Conservation (phyloP, 169 alveolate species). For the Cryptosporidium parvum region DNA sequence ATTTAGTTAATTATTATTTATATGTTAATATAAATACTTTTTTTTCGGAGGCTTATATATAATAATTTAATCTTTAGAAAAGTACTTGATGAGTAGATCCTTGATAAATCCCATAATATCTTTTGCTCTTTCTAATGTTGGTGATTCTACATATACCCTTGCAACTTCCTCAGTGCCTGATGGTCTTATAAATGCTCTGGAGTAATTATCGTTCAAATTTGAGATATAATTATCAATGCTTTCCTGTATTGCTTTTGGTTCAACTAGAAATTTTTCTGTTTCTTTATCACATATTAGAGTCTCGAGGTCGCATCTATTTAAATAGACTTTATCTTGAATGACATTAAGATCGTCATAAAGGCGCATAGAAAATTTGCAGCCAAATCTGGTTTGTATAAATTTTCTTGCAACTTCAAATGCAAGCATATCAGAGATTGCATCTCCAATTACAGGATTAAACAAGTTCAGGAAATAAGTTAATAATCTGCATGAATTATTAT, state of each 20-base stretch:
- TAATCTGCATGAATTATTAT: not conserved
- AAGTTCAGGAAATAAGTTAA: constrained; percentile 60
- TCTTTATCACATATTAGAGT: constrained; percentile 66
- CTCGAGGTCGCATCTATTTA: constrained; percentile 35
- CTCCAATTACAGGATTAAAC: constrained; percentile 88
- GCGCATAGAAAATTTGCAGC: constrained; percentile 79
- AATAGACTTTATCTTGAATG: constrained; percentile 78
- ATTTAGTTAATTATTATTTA: constrained; percentile 9
- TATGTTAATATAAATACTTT: constrained; percentile 4
- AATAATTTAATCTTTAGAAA: not conserved
- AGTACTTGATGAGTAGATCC: constrained; percentile 26
- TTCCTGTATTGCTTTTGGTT: constrained; percentile 84
- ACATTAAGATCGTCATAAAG: constrained; percentile 85
- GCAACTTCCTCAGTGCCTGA: constrained; percentile 90
- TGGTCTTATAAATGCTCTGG: constrained; percentile 88
- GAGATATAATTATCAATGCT: constrained; percentile 80
- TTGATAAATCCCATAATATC: constrained; percentile 74
- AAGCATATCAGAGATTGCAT: constrained; percentile 87
- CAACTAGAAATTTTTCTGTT: constrained; percentile 76
- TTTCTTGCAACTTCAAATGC: constrained; percentile 84
- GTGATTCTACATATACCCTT: constrained; percentile 86
- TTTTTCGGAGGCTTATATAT: not conserved
- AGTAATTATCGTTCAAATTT: constrained; percentile 67
- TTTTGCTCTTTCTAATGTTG: constrained; percentile 80
- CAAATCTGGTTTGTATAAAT: constrained; percentile 76